A percentile compares a stretch with the other conserved stretches of the same genome.
Conservation (phyloP, 306 rosid genomes). For the Medicago truncatula region MtrunA17r5.0-ANR NC_053046.1:14237001-14237500, state of each 20-base stretch:
- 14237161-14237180: slow-evolving; percentile 43
- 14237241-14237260: slow-evolving; percentile 4
- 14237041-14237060: too few relatives aligned
- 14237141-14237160: slow-evolving; percentile 47
- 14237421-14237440: slow-evolving; percentile 33
- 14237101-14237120: neutral
- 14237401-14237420: slow-evolving; percentile 25
- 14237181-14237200: slow-evolving; percentile 41
- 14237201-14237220: neutral
- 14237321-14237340: neutral
- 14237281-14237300: slow-evolving; percentile 24
- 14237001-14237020: neutral
- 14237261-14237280: neutral
- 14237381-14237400: neutral
- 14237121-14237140: neutral
- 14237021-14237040: too few relatives aligned
- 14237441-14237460: slow-evolving; percentile 41
- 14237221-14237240: slow-evolving; percentile 3
- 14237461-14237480: slow-evolving; percentile 33
- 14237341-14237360: slow-evolving; percentile 9
- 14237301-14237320: slow-evolving; percentile 19
- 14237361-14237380: slow-evolving; percentile 17
- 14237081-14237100: too few relatives aligned
- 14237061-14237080: too few relatives aligned
- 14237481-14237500: slow-evolving; percentile 42